Evolutionary conservation across 2,329 filamentous ascomycete species (phyloP), one percentile per base, ranked within the genome.

Genomic region (Neoarthrinium moseri): DNA sequence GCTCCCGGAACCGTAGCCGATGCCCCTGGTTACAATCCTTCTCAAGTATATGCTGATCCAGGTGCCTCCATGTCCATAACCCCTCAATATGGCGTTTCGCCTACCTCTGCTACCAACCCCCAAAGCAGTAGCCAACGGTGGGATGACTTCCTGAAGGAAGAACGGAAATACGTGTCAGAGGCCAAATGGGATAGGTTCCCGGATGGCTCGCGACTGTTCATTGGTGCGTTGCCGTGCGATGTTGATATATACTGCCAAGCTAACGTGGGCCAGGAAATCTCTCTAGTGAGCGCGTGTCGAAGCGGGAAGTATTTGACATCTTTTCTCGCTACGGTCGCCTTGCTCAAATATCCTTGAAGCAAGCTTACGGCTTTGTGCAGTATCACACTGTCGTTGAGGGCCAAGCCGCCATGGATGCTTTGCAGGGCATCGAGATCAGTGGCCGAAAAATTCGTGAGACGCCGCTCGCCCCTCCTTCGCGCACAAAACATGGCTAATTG

Each of bases 351-450:
- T 95, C 91, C 1, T 89, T 97, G 57, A 97, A 97, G 67, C 91
- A 94, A 54, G 91, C 91, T 2, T 97, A 96, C 67, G 94, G 94
- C 2, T 99, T 97, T 62, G 91, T 97, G 27, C 94, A 97, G 63
- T 99, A 95, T 55, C 78, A 96, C 54, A 85, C 89, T 23, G 72
- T 84, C 4, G 75, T 79, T 3, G 86, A 92, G 59, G 95, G 91
- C 53, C 75, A 80, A 46, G 75, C 77, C 36, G 92, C 92, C 4
- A 78, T 97, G 56, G 76, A 87, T 27, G 77, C 78, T 27, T 83
- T 96, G 50, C 89, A 97, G 66, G 90, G 89, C 8, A 80, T 83
- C 32, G 81, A 90, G 52, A 83, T 97, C 29, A 82, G 89, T 60
- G 92, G 91, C n/a, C 86, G 91, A 53, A 91, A 91, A 64, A 95